Percentiles rank a stretch among this genome's conserved stretches.
These are phyloP conservation scores for Bryoglossum gracile DNA, from an alignment of 495 filamentous ascomycete genomes.

Conservation along the genomic window DNA sequence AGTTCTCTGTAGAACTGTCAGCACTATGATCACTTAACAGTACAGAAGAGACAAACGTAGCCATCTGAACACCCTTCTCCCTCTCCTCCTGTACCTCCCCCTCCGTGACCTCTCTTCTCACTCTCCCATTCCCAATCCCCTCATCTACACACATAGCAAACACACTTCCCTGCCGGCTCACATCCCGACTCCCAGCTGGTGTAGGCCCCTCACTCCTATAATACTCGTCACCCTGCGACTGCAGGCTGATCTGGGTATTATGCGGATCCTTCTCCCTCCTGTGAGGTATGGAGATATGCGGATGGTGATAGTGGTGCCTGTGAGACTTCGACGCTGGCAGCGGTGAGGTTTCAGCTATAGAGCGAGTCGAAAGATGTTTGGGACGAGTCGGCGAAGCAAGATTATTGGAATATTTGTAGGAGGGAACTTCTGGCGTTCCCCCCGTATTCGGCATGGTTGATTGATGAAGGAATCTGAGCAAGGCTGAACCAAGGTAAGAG, in stretches of 20 bases:
- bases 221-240: conserved; percentile 2
- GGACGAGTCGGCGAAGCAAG: conserved; percentile 33
- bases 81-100: conserved; percentile 33
- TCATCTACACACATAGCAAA: conserved; percentile 29
- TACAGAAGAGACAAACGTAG: conserved; percentile 32
- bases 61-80: conserved; percentile 33
- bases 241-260: conserved; percentile 23
- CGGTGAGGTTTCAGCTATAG: conserved; percentile 42
- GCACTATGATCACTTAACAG: background rate
- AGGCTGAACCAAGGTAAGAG: conserved; percentile 3
- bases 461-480: background rate
- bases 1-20: conserved; percentile 16
- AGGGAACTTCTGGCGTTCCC: background rate
- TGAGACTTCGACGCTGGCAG: conserved; percentile 31
- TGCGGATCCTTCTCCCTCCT: conserved; percentile 32
- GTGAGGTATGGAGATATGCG: conserved; percentile 36
- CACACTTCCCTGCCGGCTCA: conserved; percentile 35
- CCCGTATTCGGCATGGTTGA: conserved; percentile 1
- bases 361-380: conserved; percentile 41
- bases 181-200: conserved; percentile 35
- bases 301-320: conserved; percentile 32
- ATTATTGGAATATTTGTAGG: conserved; percentile 2
- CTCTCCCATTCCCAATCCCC: conserved; percentile 20
- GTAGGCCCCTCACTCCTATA: conserved; percentile 35
- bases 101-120: conserved; percentile 25